Percentiles rank a stretch among this genome's conserved stretches.
Evolutionary conservation across 1,284 basidiomycete species (phyloP).

Genomic region (Exsudoporus floridanus): DNA sequence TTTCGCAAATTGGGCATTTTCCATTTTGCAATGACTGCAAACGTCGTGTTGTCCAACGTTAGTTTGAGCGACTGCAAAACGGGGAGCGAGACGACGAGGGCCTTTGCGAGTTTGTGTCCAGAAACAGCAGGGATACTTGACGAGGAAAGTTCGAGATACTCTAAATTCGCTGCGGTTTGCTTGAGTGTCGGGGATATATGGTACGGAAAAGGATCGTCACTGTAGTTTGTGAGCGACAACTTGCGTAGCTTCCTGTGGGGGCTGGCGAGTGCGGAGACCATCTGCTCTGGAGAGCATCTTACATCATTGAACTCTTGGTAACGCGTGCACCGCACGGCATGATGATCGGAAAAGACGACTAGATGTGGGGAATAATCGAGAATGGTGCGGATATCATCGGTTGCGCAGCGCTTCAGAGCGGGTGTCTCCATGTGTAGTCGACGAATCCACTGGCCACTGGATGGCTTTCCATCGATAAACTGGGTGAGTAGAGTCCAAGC

Average conservation of each 20-base stretch:
- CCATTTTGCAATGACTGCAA: slow-evolving; percentile 58
- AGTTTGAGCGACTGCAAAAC: slow-evolving; percentile 63
- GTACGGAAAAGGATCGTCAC: slow-evolving; percentile 58
- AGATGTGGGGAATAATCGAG: slow-evolving; percentile 60
- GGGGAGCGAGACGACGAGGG: slow-evolving; percentile 44
- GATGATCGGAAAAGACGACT: slow-evolving; percentile 60
- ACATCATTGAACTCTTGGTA: slow-evolving; percentile 46
- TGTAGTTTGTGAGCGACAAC: slow-evolving; percentile 70
- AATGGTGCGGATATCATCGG: slow-evolving; percentile 62
- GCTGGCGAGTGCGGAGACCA: slow-evolving; percentile 57
- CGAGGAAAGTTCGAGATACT: slow-evolving; percentile 59
- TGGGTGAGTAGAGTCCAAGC: slow-evolving; percentile 55
- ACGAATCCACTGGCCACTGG: slow-evolving; percentile 57
- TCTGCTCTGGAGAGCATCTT: slow-evolving; percentile 48
- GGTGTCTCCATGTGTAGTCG: slow-evolving; percentile 68
- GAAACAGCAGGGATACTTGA: slow-evolving; percentile 33
- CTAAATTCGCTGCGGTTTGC: slow-evolving; percentile 47
- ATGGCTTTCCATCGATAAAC: slow-evolving; percentile 37
- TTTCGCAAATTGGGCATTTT: slow-evolving; percentile 59
- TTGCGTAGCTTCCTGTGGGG: slow-evolving; percentile 52
- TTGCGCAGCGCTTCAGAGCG: slow-evolving; percentile 62
- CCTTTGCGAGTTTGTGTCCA: slow-evolving; percentile 41
- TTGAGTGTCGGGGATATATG: slow-evolving; percentile 54
- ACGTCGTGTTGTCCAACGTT: slow-evolving; percentile 67
- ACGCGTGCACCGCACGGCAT: slow-evolving; percentile 56